Base-by-base conservation (phyloP, 306 rosid species). In the Malus fusca region DNA sequence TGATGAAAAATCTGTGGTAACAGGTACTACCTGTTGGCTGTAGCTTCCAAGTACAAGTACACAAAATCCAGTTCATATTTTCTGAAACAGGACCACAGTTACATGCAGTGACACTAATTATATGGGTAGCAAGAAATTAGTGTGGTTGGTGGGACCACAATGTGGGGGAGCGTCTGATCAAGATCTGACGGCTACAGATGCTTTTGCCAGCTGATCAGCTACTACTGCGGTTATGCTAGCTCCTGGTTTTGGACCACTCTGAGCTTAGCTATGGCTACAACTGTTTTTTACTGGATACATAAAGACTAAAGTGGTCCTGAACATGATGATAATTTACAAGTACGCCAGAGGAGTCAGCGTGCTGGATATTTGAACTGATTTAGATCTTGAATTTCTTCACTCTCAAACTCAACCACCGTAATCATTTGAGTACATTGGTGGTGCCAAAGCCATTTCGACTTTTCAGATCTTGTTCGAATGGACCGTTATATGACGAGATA, bases 21-120 rank as follows among this genome's bases (percentile, higher is more conserved):
- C 44, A 60, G 75, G 30, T 26, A 44, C 51, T 26, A 77, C 42
- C 58, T 56, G 53, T 21, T 79, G 76, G 82, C 80, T 43, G 73
- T 70, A 65, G 76, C 69, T 55, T 33, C 25, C 75, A 72, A 48
- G 67, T 53, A 65, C 5, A 80, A 75, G 82, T 71, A 80, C 86
- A 80, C 66, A n/a, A 59, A 33, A 51, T 19, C 25, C 76, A 71
- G 76, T 61, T 72, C 69, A 18, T 11, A 58, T 58, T 22, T 58
- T 58, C 26, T 58, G 61, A 18, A 21, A 73, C 26, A 59, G 87
- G 88, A 87, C 90, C 87, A 75, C 86, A 48, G 5, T 2, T 1
- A 8, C 76, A 44, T 74, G 48, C 21, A 17, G 66, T 31, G 22
- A 19, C 71, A 75, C 51, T 61, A 21, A 61, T 62, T 71, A 48